Base-by-base conservation (phyloP, 148 eudicot genomes). In the Heliosperma pusillum region DNA sequence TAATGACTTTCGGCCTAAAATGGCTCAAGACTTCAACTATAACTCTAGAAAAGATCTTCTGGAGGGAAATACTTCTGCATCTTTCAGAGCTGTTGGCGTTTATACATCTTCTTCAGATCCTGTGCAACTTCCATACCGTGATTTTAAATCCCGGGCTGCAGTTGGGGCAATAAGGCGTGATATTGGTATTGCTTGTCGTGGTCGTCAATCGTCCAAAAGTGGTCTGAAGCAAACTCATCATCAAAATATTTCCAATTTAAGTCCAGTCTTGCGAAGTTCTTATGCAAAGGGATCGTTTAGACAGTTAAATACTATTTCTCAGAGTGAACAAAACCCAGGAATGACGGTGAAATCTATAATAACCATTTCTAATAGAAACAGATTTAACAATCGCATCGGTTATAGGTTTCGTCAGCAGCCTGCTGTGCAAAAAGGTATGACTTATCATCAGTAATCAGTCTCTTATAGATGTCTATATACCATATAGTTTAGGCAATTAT, bases 101-200 rank as follows among this genome's bases (percentile, higher is more conserved):
- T 91, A 89, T 74, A 89, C 98, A 16, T 95, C 97, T 59, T 83
- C 91, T 70, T 95, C 90, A 13, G 99, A 95, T 86, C 97, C 97
- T 80, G 96, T 92, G 77, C 99, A 95, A 78, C 92, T 92, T 67
- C 99, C 97, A 73, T 90, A 93, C 15, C 85, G 79, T 69, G 86
- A 88, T 73, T 89, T 96, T 40, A 86, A 89, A 83, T 81, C 90
- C 15, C 83, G 89, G 76, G 85, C 90, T 56, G 6, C 40, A 33
- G 84, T 90, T 83, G 96, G 98, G 56, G 88, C 96, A 33, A 87
- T 85, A 77, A 88, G 83, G 84, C 99, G 97, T 80, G 96, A 89
- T 62, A 85, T 92, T 74, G 96, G 97, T 60, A 91, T 85, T 65
- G 97, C 89, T 57, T 93, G 99, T 77, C 86, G 87, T 76, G 93